Conservation (phyloP, 495 filamentous ascomycete species). For the Sabuloglossum arenarium region DNA sequence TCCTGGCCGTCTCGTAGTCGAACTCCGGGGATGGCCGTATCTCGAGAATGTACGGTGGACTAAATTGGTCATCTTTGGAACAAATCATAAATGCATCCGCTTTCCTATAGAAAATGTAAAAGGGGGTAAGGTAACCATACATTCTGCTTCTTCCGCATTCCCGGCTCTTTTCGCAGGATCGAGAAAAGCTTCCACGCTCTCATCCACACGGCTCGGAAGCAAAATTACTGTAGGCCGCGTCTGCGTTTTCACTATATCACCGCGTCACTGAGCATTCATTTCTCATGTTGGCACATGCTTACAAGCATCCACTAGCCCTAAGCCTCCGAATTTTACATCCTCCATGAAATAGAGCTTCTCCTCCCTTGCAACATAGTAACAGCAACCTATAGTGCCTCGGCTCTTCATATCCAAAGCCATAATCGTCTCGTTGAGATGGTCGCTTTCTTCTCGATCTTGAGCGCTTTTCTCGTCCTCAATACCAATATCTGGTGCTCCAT, state of each 20-base stretch:
- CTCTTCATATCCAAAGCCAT: conserved; percentile 67
- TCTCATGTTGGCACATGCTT: conserved; percentile 7
- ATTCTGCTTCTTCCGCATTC: neutral
- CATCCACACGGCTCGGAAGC: conserved; percentile 46
- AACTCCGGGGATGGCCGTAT: conserved; percentile 61
- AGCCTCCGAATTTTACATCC: conserved; percentile 49
- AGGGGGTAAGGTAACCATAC: neutral
- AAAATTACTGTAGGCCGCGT: conserved; percentile 66
- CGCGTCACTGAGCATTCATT: neutral
- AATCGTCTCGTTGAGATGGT: conserved; percentile 30
- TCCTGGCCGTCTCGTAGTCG: conserved; percentile 44
- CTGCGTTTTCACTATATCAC: conserved; percentile 39
- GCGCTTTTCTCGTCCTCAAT: neutral
- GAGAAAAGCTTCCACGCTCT: conserved; percentile 21
- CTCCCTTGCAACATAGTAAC: conserved; percentile 60
- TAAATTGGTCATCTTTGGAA: neutral
- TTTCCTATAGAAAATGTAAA: neutral
- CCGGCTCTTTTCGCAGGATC: conserved; percentile 14
- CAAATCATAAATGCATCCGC: neutral
- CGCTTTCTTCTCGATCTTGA: neutral
- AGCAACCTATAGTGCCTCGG: conserved; percentile 57
- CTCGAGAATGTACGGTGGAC: conserved; percentile 46
- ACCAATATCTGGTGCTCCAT: neutral
- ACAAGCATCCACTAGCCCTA: conserved; percentile 52
- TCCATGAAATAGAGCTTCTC: conserved; percentile 61